phyloP scores from a whole-genome alignment of 768 basidiomycete genomes.

The Exidia glandulosa region DNA sequence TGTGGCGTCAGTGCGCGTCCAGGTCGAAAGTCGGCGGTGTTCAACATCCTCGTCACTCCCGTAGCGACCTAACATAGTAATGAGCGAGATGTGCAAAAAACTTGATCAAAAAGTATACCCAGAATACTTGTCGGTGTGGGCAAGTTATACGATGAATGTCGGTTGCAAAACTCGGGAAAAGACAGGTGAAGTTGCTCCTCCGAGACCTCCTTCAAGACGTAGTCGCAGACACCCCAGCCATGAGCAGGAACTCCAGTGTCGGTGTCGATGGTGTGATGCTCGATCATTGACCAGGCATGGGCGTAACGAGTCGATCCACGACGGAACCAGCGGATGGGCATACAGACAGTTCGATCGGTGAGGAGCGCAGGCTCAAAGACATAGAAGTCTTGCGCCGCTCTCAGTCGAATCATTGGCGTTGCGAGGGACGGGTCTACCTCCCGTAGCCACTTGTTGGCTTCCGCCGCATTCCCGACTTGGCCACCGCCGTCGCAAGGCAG shows the following conservation, averaged over 20 bases:
- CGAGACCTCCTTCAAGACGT: not conserved
- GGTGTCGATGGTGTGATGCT: not conserved
- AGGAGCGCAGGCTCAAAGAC: constrained; percentile 19
- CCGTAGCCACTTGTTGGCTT: constrained; percentile 18
- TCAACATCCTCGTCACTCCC: too few relatives aligned
- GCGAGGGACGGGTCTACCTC: constrained; percentile 14
- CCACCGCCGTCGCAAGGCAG: constrained; percentile 25
- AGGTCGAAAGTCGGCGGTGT: too few relatives aligned
- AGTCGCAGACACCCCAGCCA: not conserved
- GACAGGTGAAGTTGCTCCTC: too few relatives aligned
- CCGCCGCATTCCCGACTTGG: constrained; percentile 13
- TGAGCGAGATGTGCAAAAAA: too few relatives aligned
- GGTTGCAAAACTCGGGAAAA: too few relatives aligned
- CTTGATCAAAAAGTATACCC: too few relatives aligned
- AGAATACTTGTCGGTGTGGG: too few relatives aligned
- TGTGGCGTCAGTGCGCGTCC: too few relatives aligned
- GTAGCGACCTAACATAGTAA: too few relatives aligned
- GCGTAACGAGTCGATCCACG: not conserved
- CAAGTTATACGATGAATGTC: too few relatives aligned
- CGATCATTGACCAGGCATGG: not conserved
- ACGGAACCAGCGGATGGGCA: constrained; percentile 19
- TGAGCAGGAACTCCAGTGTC: not conserved
- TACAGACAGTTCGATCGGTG: constrained; percentile 6
- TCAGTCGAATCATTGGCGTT: constrained; percentile 20
- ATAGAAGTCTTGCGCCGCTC: constrained; percentile 18